Percentiles rank a stretch among this genome's conserved stretches.
Evolutionary conservation across 108 stramenopile species (phyloP).

Genomic region (Fistulifera solaris): DNA sequence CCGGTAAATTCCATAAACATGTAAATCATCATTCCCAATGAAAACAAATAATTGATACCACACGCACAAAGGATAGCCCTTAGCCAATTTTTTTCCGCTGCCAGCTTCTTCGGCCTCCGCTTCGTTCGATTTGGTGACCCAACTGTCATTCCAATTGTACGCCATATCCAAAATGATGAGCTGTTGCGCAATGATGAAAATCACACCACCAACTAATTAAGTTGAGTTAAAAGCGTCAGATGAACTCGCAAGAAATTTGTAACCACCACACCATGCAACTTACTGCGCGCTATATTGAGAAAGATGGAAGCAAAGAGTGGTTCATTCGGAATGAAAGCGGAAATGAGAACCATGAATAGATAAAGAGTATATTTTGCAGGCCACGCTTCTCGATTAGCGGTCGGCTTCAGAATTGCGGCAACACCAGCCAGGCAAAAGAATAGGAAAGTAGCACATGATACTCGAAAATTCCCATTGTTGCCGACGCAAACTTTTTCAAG

Average conservation of each 20-base stretch:
- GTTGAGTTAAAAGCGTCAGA: too few species aligned
- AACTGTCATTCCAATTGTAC: slow-evolving; percentile 79
- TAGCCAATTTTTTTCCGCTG: slow-evolving; percentile 71
- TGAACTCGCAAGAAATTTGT: too few species aligned
- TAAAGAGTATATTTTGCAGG: slow-evolving; percentile 75
- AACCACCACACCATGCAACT: too few species aligned
- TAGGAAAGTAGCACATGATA: slow-evolving; percentile 36
- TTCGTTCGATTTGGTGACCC: slow-evolving; percentile 67
- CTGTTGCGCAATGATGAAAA: slow-evolving; percentile 75
- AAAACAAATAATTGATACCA: slow-evolving; percentile 46
- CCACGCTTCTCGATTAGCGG: slow-evolving; percentile 79
- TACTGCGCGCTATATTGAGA: slow-evolving; percentile 49
- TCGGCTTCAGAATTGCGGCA: slow-evolving; percentile 49
- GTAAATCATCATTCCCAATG: slow-evolving; percentile 58
- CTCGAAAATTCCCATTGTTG: slow-evolving; percentile 70
- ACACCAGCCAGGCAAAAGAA: slow-evolving; percentile 66
- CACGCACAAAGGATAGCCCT: slow-evolving; percentile 65
- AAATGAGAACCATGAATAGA: slow-evolving; percentile 41
- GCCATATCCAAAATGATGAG: slow-evolving; percentile 81
- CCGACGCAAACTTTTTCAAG: slow-evolving; percentile 56
- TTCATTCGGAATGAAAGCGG: slow-evolving; percentile 72
- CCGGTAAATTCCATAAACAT: slow-evolving; percentile 76
- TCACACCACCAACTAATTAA: slow-evolving; percentile 33
- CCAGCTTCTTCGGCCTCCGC: slow-evolving; percentile 62
- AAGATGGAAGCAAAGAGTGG: slow-evolving; percentile 59